Base-by-base conservation (phyloP, 495 filamentous ascomycete genomes). In the Wilcoxina mikolae region DNA sequence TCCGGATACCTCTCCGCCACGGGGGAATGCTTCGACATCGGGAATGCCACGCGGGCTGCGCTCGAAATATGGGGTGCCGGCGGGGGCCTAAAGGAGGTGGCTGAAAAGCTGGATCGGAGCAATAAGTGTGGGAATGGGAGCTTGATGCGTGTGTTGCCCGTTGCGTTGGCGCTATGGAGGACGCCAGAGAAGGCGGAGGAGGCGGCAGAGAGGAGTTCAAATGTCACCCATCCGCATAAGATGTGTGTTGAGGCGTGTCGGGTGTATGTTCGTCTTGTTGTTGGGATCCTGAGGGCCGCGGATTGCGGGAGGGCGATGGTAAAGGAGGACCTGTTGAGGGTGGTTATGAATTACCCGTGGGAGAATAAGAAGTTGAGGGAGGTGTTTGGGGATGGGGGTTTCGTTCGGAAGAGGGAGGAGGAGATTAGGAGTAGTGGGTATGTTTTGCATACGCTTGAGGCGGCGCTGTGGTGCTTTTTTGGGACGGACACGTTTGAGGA, bases 381-480 rank as follows among this genome's bases (percentile, higher is more conserved):
- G 5, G 57, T 65, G 3, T 44, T 73, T 38, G 44, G 56, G 0
- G 44, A 10, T 4, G 35, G 43, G 23, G 48, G 10, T 11, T 62
- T 56, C 12, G 33, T 46, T 4, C 10, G 44, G 4, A 60, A 56
- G 28, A 17, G 44, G 0, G 55, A 48, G 11, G 31, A 18, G 9
- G 47, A 61, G 15, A 71, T 74, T 7, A 51, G 39, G 0, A 71
- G 63, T 26, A 69, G 67, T 25, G 73, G 72, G 10, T 75, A 66
- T 59, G 71, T 76, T n/a, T 57, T 76, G 4, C 62, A 73, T 54
- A 74, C 69, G 0, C 57, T 76, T 3, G 69, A 76, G 28, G 69
- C 65, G 3, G 72, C 70, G 0, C 54, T 74, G n/a, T 75, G 73
- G 73, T 68, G 55, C 3, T 71, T 76, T 43, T 75, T 72, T 52